Base-by-base conservation (phyloP, 1,284 basidiomycete genomes). In the Irpex sp. region DNA sequence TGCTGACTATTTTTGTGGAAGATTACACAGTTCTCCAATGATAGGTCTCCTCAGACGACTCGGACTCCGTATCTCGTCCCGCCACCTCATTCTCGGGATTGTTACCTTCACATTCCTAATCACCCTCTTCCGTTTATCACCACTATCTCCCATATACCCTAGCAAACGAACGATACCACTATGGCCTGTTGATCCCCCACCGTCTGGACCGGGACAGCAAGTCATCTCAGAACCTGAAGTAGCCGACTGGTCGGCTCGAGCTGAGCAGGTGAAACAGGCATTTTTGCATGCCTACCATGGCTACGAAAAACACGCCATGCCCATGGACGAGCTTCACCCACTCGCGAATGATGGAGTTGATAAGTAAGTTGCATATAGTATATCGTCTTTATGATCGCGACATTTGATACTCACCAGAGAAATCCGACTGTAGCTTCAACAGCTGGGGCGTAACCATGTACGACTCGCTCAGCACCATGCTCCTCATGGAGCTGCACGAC, bases 381-480 rank as follows among this genome's bases (percentile, higher is more conserved):
- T 45, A 33, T 33, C 28, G 28, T 33, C 28, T 33, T 33, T 7
- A 33, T 57, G 9, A 8, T 42, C 21, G 45, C n/a, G 12, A 9
- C n/a, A 28, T n/a, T n/a, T 48, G 4, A n/a, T 2, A 61, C 49
- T 37, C 57, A 28, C 57, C 47, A 16, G 47, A 16, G 35, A 6
- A 16, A 28, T 14, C 18, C 14, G 23, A 16, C 10, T 36, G 35
- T 64, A 90, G 88, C 61, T 88, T 90, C 71, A 90, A 90, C 69
- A 86, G 91, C 7, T 97, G 95, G 94, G 93, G 93, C 12, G 88
- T 95, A 0, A 89, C 90, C 1, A 82, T 87, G 58, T 82, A 92
- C 63, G 93, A 94, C 68, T 85, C 90, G 2, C 81, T 98, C n/a
- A 94, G 96, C 71, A 97, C 95, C 0, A 87, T 98, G 76, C 80